Conservation (phyloP, 345 rosid species). For the Hibiscus tridactylites region DNA sequence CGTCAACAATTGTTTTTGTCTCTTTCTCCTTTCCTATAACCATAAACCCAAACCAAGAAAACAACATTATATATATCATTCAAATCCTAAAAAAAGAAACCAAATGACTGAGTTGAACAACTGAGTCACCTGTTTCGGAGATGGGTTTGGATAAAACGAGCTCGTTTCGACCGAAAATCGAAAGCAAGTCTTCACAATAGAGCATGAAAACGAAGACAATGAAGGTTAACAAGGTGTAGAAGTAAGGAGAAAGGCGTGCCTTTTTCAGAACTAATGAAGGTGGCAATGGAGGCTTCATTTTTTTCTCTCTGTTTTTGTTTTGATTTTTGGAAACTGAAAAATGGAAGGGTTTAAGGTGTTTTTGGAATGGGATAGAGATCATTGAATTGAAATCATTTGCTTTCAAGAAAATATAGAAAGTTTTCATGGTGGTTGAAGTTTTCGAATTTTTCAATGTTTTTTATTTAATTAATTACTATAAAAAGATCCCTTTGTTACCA, state of each 20-base stretch:
- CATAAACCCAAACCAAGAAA: neutral
- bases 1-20: neutral
- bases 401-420: neutral
- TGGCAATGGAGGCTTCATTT: conserved; percentile 42
- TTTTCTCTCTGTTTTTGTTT: neutral
- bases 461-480: neutral
- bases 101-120: neutral
- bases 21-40: neutral
- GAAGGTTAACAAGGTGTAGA: conserved; percentile 57
- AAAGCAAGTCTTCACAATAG: conserved; percentile 65
- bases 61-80: neutral
- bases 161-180: conserved; percentile 33
- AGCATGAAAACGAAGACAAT: conserved; percentile 56
- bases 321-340: neutral
- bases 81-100: neutral
- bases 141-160: conserved; percentile 31
- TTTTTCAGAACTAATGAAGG: conserved; percentile 43
- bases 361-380: neutral
- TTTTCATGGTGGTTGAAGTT: neutral
- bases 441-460: neutral
- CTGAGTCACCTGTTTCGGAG: conserved; percentile 5
- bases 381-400: neutral
- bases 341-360: neutral
- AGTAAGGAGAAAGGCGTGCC: conserved; percentile 61
- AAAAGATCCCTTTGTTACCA: neutral